phyloP scores from a whole-genome alignment of 192 early-diverging fungal species.

The Entomortierella chlamydospora region DNA sequence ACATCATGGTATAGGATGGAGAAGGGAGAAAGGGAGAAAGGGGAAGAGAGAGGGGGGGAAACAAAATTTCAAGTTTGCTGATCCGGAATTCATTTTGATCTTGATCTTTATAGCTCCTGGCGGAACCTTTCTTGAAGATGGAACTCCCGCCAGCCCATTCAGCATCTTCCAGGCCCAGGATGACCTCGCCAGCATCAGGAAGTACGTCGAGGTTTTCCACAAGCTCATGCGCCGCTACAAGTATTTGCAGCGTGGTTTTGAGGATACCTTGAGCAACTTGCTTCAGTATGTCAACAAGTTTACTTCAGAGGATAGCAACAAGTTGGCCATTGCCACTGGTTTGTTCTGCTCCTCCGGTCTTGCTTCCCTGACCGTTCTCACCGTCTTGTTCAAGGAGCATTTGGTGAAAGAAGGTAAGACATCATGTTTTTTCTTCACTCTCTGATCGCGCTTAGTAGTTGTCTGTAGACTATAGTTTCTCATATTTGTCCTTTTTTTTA shows the following conservation, averaged over 20 bases:
- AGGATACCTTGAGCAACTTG: slow-evolving; percentile 86
- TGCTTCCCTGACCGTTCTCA: slow-evolving; percentile 78
- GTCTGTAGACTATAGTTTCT: not conserved
- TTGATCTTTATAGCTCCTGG: slow-evolving; percentile 70
- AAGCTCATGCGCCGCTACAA: slow-evolving; percentile 94
- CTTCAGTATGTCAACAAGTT: slow-evolving; percentile 94
- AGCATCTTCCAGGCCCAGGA: slow-evolving; percentile 80
- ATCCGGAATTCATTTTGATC: too few species aligned
- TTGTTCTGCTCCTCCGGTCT: slow-evolving; percentile 77
- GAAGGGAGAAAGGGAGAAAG: too few species aligned
- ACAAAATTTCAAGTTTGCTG: too few species aligned
- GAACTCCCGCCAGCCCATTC: slow-evolving; percentile 82
- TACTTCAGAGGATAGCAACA: slow-evolving; percentile 78
- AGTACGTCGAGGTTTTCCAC: slow-evolving; percentile 87
- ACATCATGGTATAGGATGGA: too few species aligned
- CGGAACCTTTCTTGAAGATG: slow-evolving; percentile 82
- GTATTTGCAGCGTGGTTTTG: slow-evolving; percentile 89
- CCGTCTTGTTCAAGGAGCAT: slow-evolving; percentile 89
- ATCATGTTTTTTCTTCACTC: not conserved
- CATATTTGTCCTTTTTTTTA: not conserved
- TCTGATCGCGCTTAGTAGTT: not conserved
- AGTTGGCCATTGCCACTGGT: slow-evolving; percentile 83
- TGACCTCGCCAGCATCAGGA: slow-evolving; percentile 74
- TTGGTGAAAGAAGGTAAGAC: slow-evolving; percentile 89
- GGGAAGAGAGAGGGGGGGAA: too few species aligned